These are phyloP conservation scores for Tylopilus cervinicoccineus DNA, from an alignment of 768 basidiomycete species.

Conservation along the genomic window DNA sequence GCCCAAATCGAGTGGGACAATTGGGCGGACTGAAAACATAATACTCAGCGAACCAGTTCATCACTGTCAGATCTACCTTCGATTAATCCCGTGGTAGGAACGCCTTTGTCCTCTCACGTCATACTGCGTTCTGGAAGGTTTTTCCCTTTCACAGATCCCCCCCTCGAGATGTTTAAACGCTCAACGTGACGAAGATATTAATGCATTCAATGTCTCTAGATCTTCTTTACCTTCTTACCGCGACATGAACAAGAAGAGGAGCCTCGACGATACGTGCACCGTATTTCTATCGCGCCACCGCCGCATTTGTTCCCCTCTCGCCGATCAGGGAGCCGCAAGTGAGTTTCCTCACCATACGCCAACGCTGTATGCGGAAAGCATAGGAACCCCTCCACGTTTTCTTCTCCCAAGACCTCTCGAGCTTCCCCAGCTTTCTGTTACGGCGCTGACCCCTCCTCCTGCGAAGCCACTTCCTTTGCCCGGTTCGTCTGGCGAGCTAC, in stretches of 20 bases:
- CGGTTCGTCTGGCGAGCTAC: constrained; percentile 21
- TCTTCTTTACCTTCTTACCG: constrained; percentile 14
- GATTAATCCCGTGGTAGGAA: constrained; percentile 2
- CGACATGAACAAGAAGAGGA: constrained; percentile 25
- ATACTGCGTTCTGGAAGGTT: constrained; percentile 5
- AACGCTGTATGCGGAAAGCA: constrained; percentile 6
- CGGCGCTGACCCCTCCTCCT: not conserved
- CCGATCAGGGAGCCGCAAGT: constrained; percentile 8
- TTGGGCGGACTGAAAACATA: constrained; percentile 24
- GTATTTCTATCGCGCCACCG: constrained; percentile 25
- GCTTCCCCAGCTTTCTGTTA: not conserved
- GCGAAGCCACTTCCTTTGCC: constrained; percentile 24
- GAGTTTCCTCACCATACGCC: constrained; percentile 8
- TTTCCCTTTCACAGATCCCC: constrained; percentile 15
- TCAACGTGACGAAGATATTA: constrained; percentile 17
- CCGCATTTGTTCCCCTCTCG: constrained; percentile 6
- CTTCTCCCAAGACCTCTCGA: constrained; percentile 8
- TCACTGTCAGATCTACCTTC: constrained; percentile 3
- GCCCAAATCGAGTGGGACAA: constrained; percentile 19
- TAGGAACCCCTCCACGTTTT: constrained; percentile 6
- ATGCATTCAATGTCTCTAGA: constrained; percentile 1
- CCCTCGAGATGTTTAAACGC: constrained; percentile 10
- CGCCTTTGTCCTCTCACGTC: constrained; percentile 22
- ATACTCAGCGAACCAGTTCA: constrained; percentile 19
- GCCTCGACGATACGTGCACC: constrained; percentile 31